A percentile compares a stretch with the other conserved stretches of the same genome.
phyloP scores from a whole-genome alignment of 345 rosid species.

The Murraya koenigii region DNA sequence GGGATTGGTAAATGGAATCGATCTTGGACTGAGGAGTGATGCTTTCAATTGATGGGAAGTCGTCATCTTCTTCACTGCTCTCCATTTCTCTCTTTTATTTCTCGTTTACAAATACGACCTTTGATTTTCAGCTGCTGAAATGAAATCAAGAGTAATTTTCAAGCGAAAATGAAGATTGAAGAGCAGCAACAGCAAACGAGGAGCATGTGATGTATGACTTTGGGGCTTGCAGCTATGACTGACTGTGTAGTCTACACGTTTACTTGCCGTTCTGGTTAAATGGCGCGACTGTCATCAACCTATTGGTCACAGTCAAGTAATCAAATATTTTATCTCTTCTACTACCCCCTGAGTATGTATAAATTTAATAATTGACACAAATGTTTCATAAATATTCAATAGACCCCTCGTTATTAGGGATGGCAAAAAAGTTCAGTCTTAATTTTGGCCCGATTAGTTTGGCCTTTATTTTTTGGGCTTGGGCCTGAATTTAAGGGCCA shows the following conservation, averaged over 20 bases:
- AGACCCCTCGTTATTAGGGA: too few relatives aligned
- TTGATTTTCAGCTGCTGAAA: background rate
- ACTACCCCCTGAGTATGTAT: background rate
- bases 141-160: background rate
- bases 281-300: background rate
- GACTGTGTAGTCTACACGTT: too few relatives aligned
- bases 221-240: background rate
- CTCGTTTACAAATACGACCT: background rate
- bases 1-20: slow-evolving; percentile 81
- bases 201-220: background rate
- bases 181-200: background rate
- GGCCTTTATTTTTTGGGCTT: too few relatives aligned
- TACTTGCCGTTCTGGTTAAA: background rate
- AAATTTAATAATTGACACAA: too few relatives aligned
- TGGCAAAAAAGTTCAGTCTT: too few relatives aligned
- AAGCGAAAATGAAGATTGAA: background rate
- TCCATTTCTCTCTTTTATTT: slow-evolving; percentile 42
- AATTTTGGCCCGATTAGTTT: too few relatives aligned
- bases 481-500: too few relatives aligned
- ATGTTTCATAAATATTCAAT: too few relatives aligned
- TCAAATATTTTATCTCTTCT: background rate
- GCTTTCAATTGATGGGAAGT: slow-evolving; percentile 77
- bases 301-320: background rate
- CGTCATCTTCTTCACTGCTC: slow-evolving; percentile 99
- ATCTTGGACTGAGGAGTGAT: slow-evolving; percentile 88